Percentiles rank a stretch among this genome's conserved stretches.
Evolutionary conservation across 2,329 filamentous ascomycete genomes (phyloP).

Genomic region (Tolypocladium cylindrosporum): DNA sequence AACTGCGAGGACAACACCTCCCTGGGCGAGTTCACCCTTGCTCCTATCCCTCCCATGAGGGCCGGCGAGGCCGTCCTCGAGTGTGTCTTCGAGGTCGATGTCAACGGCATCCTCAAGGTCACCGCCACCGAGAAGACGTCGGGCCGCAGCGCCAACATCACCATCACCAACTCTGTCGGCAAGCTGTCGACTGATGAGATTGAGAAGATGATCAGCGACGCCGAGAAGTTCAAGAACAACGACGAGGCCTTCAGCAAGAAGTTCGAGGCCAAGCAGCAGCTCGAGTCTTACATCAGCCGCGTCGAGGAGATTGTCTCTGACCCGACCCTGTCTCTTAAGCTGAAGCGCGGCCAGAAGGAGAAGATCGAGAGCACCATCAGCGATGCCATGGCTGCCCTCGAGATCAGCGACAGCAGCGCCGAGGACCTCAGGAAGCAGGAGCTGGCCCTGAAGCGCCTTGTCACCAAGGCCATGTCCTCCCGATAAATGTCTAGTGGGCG

Average conservation of each 20-base stretch:
- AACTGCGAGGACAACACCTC: conserved; percentile 99
- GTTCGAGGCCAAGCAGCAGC: conserved; percentile 97
- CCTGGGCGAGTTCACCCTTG: conserved; percentile 91
- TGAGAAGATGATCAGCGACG: conserved; percentile 94
- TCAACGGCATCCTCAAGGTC: conserved; percentile 99
- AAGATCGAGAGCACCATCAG: conserved; percentile 97
- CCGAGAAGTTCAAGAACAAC: conserved; percentile 96
- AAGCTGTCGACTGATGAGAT: conserved; percentile 94
- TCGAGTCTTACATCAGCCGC: conserved; percentile 96
- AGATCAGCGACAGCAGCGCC: conserved; percentile 82
- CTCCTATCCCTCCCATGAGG: conserved; percentile 78
- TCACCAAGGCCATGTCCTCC: conserved; percentile 96
- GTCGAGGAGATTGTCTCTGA: conserved; percentile 99
- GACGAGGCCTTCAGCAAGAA: conserved; percentile 99
- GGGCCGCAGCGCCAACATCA: conserved; percentile 97
- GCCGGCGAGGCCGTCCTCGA: conserved; percentile 95
- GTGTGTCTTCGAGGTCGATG: conserved; percentile 97
- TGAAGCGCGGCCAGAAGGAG: conserved; percentile 99
- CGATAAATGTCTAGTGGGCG: conserved; percentile 46
- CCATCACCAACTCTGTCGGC: conserved; percentile 98
- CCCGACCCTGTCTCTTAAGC: conserved; percentile 88
- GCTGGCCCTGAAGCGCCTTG: conserved; percentile 90
- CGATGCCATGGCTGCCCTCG: conserved; percentile 95
- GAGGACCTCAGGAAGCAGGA: conserved; percentile 99
- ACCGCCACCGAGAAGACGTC: conserved; percentile 99